phyloP scores from a whole-genome alignment of 352 stramenopile species.

The Blastocystis hominis region DNA sequence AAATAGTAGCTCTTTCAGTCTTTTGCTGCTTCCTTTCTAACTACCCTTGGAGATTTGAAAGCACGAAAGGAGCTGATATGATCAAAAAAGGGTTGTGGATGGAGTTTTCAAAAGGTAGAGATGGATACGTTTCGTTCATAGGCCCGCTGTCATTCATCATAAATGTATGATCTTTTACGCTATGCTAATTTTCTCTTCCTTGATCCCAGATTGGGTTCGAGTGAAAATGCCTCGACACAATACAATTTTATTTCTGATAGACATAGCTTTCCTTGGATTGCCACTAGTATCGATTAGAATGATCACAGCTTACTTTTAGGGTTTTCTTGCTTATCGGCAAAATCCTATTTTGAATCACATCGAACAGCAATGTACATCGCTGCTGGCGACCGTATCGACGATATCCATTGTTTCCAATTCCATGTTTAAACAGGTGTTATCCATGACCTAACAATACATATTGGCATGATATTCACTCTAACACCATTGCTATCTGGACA shows the following conservation, averaged over 20 bases:
- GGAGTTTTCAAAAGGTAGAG: neutral
- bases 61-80: neutral
- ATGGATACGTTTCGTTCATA: neutral
- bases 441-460: neutral
- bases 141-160: neutral
- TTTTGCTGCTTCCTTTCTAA: neutral
- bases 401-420: neutral
- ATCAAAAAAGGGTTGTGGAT: constrained; percentile 21
- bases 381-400: neutral
- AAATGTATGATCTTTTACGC: neutral
- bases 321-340: neutral
- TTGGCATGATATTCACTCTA: neutral
- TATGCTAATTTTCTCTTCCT: neutral
- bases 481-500: neutral
- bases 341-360: neutral
- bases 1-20: no score
- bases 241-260: neutral
- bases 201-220: neutral
- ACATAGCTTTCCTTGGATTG: neutral
- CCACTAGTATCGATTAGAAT: neutral
- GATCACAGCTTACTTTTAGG: neutral
- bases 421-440: neutral
- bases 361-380: neutral
- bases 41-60: neutral
- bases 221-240: neutral